Percentiles rank a stretch among this genome's conserved stretches.
Evolutionary conservation across 2,329 filamentous ascomycete genomes (phyloP).

Genomic region (Intubia oerlemansii): DNA sequence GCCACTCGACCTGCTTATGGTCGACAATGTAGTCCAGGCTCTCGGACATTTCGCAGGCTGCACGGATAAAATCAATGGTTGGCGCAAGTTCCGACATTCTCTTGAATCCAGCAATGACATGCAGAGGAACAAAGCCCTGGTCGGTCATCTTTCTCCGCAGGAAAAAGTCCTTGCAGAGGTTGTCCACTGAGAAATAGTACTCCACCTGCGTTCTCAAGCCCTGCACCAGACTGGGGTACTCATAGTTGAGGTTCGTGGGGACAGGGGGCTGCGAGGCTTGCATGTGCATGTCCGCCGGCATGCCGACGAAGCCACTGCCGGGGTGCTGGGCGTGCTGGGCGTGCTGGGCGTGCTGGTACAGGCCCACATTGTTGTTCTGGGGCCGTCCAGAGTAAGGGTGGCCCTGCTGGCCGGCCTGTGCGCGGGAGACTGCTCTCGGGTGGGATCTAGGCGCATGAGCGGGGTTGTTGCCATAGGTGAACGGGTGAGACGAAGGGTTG

Average conservation of each 20-base stretch:
- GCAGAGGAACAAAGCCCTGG: conserved; percentile 71
- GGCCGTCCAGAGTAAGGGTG: conserved; percentile 1
- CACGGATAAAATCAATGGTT: conserved; percentile 52
- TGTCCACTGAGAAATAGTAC: conserved; percentile 95
- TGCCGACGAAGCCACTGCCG: too few species aligned
- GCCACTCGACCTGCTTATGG: conserved; percentile 55
- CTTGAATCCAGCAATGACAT: conserved; percentile 68
- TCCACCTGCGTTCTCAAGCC: conserved; percentile 38
- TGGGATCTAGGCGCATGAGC: background rate
- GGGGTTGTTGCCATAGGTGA: conserved; percentile 13
- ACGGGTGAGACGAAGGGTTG: conserved; percentile 23
- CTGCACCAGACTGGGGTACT: conserved; percentile 14
- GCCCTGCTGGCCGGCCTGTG: conserved; percentile 4
- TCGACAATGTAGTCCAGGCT: conserved; percentile 55
- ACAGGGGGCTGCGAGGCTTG: conserved; percentile 1
- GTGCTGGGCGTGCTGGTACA: too few species aligned
- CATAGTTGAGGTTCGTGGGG: conserved; percentile 5
- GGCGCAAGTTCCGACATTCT: conserved; percentile 54
- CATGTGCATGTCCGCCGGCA: too few species aligned
- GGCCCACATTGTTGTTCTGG: conserved; percentile 5
- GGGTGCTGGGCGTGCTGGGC: too few species aligned
- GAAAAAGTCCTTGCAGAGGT: conserved; percentile 82
- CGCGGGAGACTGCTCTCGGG: conserved; percentile 1
- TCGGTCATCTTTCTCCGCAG: conserved; percentile 85
- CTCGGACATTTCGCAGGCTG: conserved; percentile 50